Percentiles rank a stretch among this genome's conserved stretches.
Evolutionary conservation across 805 yeast species (phyloP).

Genomic region (Zygosaccharomyces bailii): DNA sequence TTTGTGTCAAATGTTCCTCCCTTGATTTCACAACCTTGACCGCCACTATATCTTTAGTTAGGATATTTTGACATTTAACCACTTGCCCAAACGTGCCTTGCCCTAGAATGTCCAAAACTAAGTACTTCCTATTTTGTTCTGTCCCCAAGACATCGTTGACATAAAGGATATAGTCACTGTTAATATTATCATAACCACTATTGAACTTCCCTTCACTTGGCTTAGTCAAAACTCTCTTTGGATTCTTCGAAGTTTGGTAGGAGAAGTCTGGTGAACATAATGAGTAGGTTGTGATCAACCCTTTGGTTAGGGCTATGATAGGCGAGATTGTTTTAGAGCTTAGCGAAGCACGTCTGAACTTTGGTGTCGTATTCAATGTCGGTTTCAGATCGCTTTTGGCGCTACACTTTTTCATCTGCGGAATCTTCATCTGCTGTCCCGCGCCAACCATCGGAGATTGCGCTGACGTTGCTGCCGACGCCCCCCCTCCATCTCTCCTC

Average conservation of each 20-base stretch:
- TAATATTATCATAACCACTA: constrained; percentile 83
- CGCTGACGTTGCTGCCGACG: constrained; percentile 12
- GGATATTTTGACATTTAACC: constrained; percentile 74
- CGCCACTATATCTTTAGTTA: constrained; percentile 84
- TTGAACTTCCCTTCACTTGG: constrained; percentile 80
- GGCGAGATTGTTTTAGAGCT: constrained; percentile 72
- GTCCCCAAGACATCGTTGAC: constrained; percentile 91
- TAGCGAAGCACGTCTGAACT: constrained; percentile 65
- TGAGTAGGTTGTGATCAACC: constrained; percentile 73
- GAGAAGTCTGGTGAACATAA: constrained; percentile 82
- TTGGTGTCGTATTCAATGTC: constrained; percentile 55
- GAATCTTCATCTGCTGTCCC: constrained; percentile 40
- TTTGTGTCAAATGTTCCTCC: constrained; percentile 87
- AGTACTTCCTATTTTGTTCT: constrained; percentile 64
- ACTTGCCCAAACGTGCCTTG: constrained; percentile 99
- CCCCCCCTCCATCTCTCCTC: constrained; percentile 33
- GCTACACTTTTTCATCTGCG: constrained; percentile 45
- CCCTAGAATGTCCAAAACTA: constrained; percentile 87
- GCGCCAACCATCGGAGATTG: constrained; percentile 7
- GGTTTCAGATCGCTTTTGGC: constrained; percentile 58
- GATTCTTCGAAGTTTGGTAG: constrained; percentile 81
- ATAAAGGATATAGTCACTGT: constrained; percentile 84
- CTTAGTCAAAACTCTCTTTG: constrained; percentile 87
- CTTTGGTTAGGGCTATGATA: constrained; percentile 69
- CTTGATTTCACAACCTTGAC: constrained; percentile 91